A percentile compares a stretch with the other conserved stretches of the same genome.
These are phyloP conservation scores for Cercospora citrullina DNA, from an alignment of 2,329 filamentous ascomycete species.

Conservation along the genomic window DNA sequence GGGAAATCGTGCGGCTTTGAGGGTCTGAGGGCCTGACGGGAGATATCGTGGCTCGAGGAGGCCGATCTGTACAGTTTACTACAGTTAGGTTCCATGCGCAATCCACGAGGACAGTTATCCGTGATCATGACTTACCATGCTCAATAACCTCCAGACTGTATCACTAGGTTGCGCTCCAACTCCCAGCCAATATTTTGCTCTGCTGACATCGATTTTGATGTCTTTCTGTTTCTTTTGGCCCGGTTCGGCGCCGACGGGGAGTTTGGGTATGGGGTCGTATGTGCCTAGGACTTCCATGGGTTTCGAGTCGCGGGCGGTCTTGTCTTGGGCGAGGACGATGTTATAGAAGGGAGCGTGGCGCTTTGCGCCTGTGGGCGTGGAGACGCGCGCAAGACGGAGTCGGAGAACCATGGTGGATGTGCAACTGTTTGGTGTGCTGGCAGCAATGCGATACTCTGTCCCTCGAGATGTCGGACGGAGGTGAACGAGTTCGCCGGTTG, in stretches of 20 bases:
- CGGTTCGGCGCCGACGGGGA: slow-evolving; percentile 52
- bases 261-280: slow-evolving; percentile 61
- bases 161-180: slow-evolving; percentile 94
- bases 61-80: slow-evolving; percentile 41
- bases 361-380: slow-evolving; percentile 55
- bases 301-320: slow-evolving; percentile 80
- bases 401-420: slow-evolving; percentile 73
- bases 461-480: slow-evolving; percentile 8
- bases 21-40: slow-evolving; percentile 36
- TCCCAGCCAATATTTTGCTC: slow-evolving; percentile 94
- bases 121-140: slow-evolving; percentile 60
- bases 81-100: not conserved
- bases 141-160: slow-evolving; percentile 80
- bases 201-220: slow-evolving; percentile 76
- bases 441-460: not conserved
- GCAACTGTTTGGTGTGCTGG: not conserved
- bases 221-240: slow-evolving; percentile 79
- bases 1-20: slow-evolving; percentile 36
- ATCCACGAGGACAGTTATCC: not conserved
- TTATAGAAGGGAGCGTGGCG: slow-evolving; percentile 92
- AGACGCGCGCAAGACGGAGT: slow-evolving; percentile 92
- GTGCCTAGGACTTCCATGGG: slow-evolving; percentile 87
- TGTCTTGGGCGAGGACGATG: slow-evolving; percentile 87
- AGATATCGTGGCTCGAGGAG: slow-evolving; percentile 45
- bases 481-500: not conserved